Evolutionary conservation across 1,139 yeast species (phyloP).

Genomic region (Kurtzmaniella quercitrusa): DNA sequence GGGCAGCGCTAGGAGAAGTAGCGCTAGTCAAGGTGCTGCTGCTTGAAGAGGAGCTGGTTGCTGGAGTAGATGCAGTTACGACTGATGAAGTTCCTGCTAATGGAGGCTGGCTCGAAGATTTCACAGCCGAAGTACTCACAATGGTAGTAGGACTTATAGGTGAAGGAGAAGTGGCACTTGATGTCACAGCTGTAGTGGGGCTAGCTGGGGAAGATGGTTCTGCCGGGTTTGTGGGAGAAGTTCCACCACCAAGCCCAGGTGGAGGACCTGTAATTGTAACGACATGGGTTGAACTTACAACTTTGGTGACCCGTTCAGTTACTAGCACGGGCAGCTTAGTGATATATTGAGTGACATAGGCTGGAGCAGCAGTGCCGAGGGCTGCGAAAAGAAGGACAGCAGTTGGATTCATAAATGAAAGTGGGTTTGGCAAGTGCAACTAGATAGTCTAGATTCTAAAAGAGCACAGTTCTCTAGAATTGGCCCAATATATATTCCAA

Average conservation of each 20-base stretch:
- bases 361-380: conserved; percentile 25
- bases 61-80: conserved; percentile 2
- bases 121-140: neutral
- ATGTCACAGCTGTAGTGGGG: conserved; percentile 1
- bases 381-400: conserved; percentile 18
- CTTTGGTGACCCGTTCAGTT: conserved; percentile 20
- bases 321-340: conserved; percentile 30
- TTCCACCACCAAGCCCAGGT: neutral
- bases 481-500: neutral
- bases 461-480: neutral
- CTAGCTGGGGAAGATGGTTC: conserved; percentile 1
- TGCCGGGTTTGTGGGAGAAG: conserved; percentile 5
- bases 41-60: too few relatives aligned
- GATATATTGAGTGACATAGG: conserved; percentile 22
- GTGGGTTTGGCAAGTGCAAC: neutral
- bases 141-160: conserved; percentile 4
- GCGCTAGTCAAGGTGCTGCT: conserved; percentile 8
- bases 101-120: too few relatives aligned
- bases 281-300: conserved; percentile 12
- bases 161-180: neutral
- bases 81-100: neutral
- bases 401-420: conserved; percentile 4
- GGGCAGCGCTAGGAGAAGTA: conserved; percentile 7
- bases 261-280: conserved; percentile 12
- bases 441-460: neutral